phyloP scores from a whole-genome alignment of 805 yeast species.

The Ogataea polymorpha region DNA sequence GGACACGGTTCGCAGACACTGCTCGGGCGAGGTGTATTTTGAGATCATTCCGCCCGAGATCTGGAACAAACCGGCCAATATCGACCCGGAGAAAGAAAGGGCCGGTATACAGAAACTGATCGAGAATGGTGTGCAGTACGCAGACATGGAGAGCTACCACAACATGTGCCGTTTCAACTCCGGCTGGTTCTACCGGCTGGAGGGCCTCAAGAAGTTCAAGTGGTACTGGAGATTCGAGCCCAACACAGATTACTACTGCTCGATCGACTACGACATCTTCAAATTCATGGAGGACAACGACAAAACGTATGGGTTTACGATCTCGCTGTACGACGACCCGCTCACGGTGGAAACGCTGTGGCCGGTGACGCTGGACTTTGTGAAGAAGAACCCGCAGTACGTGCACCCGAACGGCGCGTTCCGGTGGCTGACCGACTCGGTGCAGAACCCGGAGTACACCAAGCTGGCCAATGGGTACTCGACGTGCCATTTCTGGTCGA shows the following conservation, averaged over 20 bases:
- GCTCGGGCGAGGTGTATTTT: constrained; percentile 45
- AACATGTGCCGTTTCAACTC: constrained; percentile 84
- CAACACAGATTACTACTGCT: constrained; percentile 61
- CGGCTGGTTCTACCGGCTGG: constrained; percentile 60
- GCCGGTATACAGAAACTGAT: constrained; percentile 38
- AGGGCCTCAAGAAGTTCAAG: constrained; percentile 54
- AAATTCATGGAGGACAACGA: constrained; percentile 66
- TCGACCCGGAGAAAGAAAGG: constrained; percentile 39
- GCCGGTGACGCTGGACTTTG: constrained; percentile 64
- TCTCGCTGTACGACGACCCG: constrained; percentile 69
- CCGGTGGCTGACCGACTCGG: constrained; percentile 51
- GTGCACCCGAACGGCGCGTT: constrained; percentile 56
- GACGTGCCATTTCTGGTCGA: constrained; percentile 84
- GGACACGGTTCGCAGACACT: constrained; percentile 43
- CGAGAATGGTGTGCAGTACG: constrained; percentile 54
- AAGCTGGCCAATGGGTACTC: constrained; percentile 44
- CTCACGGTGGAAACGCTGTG: constrained; percentile 63
- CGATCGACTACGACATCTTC: constrained; percentile 73
- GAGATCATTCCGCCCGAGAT: constrained; percentile 49
- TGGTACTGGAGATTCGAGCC: constrained; percentile 88
- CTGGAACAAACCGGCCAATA: constrained; percentile 48
- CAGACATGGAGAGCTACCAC: constrained; percentile 61
- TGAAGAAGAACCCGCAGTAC: constrained; percentile 57
- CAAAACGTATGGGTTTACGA: constrained; percentile 73
- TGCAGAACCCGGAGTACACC: constrained; percentile 47